phyloP scores from a whole-genome alignment of 805 yeast species.

The Ogataea kodamae region DNA sequence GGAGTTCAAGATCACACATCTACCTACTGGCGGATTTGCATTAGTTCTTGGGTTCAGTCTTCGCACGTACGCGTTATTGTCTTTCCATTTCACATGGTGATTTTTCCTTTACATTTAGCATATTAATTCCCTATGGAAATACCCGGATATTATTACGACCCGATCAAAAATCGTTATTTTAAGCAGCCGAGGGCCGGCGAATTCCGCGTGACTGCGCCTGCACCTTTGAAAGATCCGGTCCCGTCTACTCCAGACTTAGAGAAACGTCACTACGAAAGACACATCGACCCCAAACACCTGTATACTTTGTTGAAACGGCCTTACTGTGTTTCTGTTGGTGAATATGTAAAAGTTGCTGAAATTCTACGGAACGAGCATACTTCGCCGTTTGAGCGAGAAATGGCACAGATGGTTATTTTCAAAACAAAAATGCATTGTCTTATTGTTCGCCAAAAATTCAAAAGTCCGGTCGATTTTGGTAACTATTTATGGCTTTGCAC shows the following conservation, averaged over 20 bases:
- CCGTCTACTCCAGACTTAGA: too few relatives aligned
- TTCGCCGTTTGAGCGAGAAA: neutral
- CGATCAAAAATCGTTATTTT: slow-evolving; percentile 19
- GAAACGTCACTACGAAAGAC: too few relatives aligned
- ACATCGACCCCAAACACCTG: too few relatives aligned
- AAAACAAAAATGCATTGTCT: slow-evolving; percentile 8
- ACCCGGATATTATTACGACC: slow-evolving; percentile 25
- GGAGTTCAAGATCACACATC: too few relatives aligned
- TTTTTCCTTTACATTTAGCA: too few relatives aligned
- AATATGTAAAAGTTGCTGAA: neutral
- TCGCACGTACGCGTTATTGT: too few relatives aligned
- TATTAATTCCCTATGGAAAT: too few relatives aligned
- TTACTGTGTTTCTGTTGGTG: slow-evolving; percentile 1
- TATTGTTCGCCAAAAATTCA: neutral
- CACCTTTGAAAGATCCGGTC: too few relatives aligned
- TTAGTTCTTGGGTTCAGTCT: too few relatives aligned
- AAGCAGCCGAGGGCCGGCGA: slow-evolving; percentile 3
- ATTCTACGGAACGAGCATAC: neutral
- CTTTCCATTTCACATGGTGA: too few relatives aligned
- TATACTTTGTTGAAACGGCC: slow-evolving; percentile 1
- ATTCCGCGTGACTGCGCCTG: too few relatives aligned
- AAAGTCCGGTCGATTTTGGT: slow-evolving; percentile 4
- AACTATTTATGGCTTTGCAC: slow-evolving; percentile 4
- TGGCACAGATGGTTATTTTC: slow-evolving; percentile 3
- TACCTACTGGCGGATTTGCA: too few relatives aligned